These are phyloP conservation scores for Mallotus japonicus DNA, from an alignment of 441 rosid species.

Conservation along the genomic window DNA sequence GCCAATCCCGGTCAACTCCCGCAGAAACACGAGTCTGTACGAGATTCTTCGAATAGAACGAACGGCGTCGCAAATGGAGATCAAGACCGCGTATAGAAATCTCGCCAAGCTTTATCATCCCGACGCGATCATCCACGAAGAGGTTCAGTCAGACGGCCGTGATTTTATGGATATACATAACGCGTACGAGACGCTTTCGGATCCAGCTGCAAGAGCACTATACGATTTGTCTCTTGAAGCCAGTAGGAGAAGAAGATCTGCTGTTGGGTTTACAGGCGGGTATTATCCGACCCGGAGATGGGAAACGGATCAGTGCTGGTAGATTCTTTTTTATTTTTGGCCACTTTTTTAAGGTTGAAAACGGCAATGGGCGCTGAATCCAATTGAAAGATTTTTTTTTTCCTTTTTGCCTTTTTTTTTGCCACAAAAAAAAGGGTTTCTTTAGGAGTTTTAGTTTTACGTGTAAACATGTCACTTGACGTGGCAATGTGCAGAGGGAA, in stretches of 20 bases:
- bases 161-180: slow-evolving; percentile 74
- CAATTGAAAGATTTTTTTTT: background rate
- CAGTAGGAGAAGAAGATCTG: background rate
- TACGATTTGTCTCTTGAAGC: slow-evolving; percentile 62
- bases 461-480: background rate
- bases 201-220: slow-evolving; percentile 70
- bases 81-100: slow-evolving; percentile 71
- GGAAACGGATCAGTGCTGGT: slow-evolving; percentile 99
- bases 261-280: slow-evolving; percentile 29
- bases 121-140: slow-evolving; percentile 40
- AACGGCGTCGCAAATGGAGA: slow-evolving; percentile 69
- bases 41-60: slow-evolving; percentile 57
- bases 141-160: slow-evolving; percentile 40
- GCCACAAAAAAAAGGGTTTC: background rate
- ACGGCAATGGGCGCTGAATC: background rate
- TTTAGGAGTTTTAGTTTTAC: background rate
- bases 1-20: background rate
- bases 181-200: slow-evolving; percentile 77
- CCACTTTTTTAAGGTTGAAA: background rate
- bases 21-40: slow-evolving; percentile 44
- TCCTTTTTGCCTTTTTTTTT: background rate
- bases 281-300: slow-evolving; percentile 57
- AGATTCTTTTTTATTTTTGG: background rate
- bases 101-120: slow-evolving; percentile 85
- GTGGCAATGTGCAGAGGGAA: background rate